These are phyloP conservation scores for Kwoniella sp. DNA, from an alignment of 768 basidiomycete genomes.

Conservation along the genomic window DNA sequence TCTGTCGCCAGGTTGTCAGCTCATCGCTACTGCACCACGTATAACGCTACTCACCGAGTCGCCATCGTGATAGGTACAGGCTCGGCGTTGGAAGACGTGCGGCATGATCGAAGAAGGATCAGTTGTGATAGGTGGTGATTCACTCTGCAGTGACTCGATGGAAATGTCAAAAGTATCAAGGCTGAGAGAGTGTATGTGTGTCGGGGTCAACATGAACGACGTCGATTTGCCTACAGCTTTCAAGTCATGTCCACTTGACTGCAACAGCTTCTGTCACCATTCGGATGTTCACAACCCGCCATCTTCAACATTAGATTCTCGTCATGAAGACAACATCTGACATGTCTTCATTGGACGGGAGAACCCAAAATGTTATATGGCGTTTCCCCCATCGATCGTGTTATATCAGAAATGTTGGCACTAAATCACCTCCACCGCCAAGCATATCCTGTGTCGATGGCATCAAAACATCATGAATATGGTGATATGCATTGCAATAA, in stretches of 20 bases:
- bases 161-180: too few species aligned
- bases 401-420: slow-evolving; percentile 5
- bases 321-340: neutral
- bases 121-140: neutral
- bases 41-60: slow-evolving; percentile 31
- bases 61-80: slow-evolving; percentile 23
- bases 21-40: neutral
- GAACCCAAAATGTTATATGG: neutral
- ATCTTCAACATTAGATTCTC: slow-evolving; percentile 24
- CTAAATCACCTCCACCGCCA: slow-evolving; percentile 2
- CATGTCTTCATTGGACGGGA: slow-evolving; percentile 2
- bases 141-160: too few species aligned
- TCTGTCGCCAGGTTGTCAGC: slow-evolving; percentile 12
- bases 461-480: neutral
- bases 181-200: too few species aligned
- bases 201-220: neutral
- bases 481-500: neutral
- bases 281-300: slow-evolving; percentile 5
- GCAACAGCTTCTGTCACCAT: neutral
- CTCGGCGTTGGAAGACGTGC: slow-evolving; percentile 1
- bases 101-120: slow-evolving; percentile 10
- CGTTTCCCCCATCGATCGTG: neutral
- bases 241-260: too few species aligned
- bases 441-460: neutral
- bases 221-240: too few species aligned